A percentile compares a stretch with the other conserved stretches of the same genome.
Conservation (phyloP, 345 rosid species). For the Gossypium herbaceum region DNA sequence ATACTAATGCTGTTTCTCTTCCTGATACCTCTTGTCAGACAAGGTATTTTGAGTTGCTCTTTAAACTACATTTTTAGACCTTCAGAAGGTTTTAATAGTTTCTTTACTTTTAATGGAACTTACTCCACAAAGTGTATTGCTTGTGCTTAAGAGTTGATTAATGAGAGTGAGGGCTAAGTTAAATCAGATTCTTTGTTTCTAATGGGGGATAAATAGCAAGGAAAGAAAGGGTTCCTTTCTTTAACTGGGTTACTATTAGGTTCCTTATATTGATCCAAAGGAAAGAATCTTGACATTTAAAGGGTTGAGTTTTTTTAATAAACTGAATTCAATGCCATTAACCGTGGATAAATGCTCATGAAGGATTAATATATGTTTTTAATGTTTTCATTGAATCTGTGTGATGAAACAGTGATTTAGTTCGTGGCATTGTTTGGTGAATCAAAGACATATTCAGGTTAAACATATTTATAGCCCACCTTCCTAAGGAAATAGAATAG, state of each 20-base stretch:
- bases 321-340: background rate
- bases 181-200: conserved; percentile 2
- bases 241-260: background rate
- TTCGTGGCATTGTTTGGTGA: background rate
- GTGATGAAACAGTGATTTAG: background rate
- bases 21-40: background rate
- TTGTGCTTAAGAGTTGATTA: background rate
- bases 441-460: background rate
- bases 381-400: background rate
- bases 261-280: background rate
- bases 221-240: background rate
- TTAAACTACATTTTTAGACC: background rate
- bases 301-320: background rate
- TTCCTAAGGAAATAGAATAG: background rate
- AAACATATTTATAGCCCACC: background rate
- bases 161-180: background rate
- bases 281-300: background rate
- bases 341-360: no score
- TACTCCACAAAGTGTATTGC: background rate
- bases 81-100: background rate
- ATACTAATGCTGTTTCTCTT: background rate
- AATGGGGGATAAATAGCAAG: conserved; percentile 1
- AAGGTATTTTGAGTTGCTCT: background rate
- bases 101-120: background rate
- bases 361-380: no score